These are phyloP conservation scores for Colletotrichum orchidophilum DNA, from an alignment of 2,329 filamentous ascomycete genomes.

Conservation along the genomic window DNA sequence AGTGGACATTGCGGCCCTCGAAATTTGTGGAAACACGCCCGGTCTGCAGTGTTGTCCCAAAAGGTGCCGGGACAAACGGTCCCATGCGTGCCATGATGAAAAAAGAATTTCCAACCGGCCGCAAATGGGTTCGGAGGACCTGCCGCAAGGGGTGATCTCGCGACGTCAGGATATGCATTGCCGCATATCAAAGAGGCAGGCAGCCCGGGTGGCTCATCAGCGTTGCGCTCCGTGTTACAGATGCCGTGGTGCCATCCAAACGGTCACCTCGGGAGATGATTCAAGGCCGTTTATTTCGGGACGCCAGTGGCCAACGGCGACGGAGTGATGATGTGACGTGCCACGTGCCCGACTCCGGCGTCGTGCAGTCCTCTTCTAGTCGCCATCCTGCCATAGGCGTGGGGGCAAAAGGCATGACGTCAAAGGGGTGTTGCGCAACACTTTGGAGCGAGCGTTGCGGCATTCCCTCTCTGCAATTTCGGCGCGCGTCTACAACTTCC, in stretches of 20 bases:
- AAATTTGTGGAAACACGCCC: constrained; percentile 18
- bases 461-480: constrained; percentile 1
- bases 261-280: neutral
- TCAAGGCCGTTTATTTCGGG: neutral
- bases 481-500: constrained; percentile 9
- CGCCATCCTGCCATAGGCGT: neutral
- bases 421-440: constrained; percentile 11
- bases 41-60: neutral
- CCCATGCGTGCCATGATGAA: no score
- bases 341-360: constrained; percentile 15
- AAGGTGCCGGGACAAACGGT: neutral
- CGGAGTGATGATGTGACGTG: constrained; percentile 1
- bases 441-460: neutral
- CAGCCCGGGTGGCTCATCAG: neutral
- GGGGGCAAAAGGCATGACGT: constrained; percentile 21
- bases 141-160: neutral
- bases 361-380: neutral
- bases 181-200: constrained; percentile 1
- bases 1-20: constrained; percentile 25
- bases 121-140: neutral
- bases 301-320: neutral
- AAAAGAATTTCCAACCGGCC: neutral
- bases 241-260: neutral
- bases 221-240: neutral
- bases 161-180: constrained; percentile 20